Evolutionary conservation across 306 rosid genomes (phyloP), one percentile per base, ranked within the genome.

Genomic region (Prunus mira): DNA sequence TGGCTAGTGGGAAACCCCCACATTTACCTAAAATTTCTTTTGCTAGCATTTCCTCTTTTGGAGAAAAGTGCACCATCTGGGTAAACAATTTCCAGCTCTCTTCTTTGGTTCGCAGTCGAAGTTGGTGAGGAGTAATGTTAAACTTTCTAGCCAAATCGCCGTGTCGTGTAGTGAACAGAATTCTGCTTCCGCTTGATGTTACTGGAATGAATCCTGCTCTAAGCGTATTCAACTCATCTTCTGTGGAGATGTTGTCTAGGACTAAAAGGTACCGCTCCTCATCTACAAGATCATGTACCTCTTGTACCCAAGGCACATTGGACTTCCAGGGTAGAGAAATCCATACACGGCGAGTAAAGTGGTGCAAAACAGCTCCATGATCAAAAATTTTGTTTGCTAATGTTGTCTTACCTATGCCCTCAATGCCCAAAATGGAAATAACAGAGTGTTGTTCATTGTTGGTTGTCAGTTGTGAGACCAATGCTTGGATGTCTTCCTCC

Each of bases 331-430:
- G 60, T 50, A 76, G 14, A 60, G 75, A 18, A 41, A 80, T 71
- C 89, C 83, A 78, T 11, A 41, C 77, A 32, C 80, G 82, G 73
- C 50, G 12, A 17, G 71, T 71, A 71, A 83, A 86, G 61, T 63
- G 63, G 1, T 51, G 2, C 6, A 25, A 22, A 12, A 75, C 41
- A 12, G 28, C 9, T 32, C 68, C 45, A 62, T 72, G 66, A 41
- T 76, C 18, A 73, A 32, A 86, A 45, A 86, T 72, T 47, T 32
- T 64, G 13, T 78, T 76, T 15, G 89, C 87, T 45, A 86, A 66
- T 68, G 84, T 76, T 25, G 83, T 83, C 84, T 86, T 86, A 46
- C 89, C 89, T 7, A 76, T 65, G 43, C 89, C 89, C 49, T 15
- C 41, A 62, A 86, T 86, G 67, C 87, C 89, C 28, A 72, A 78